phyloP scores from a whole-genome alignment of 208 protist species.

The Trypanosoma rangeli region DNA sequence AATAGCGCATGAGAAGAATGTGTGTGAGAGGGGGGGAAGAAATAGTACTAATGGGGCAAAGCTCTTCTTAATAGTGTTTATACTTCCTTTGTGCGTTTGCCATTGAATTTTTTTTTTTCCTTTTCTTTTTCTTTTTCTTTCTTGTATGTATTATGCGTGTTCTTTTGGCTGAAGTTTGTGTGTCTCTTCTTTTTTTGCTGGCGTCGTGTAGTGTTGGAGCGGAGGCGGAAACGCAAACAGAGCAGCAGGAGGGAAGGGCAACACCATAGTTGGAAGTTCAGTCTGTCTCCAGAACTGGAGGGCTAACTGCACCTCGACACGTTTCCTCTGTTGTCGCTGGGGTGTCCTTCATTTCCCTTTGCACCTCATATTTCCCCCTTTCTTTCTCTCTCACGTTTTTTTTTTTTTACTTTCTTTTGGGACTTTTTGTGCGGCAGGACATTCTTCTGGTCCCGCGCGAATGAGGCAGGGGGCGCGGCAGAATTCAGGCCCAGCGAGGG shows the following conservation, averaged over 20 bases:
- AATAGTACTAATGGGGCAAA: neutral
- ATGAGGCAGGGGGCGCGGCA: neutral
- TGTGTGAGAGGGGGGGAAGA: neutral
- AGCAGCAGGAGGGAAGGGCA: neutral
- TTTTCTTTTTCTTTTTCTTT: constrained; percentile 7
- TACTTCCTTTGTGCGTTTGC: too few species aligned
- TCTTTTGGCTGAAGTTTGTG: too few species aligned
- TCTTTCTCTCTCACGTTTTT: constrained; percentile 2
- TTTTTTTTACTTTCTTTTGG: constrained; percentile 23
- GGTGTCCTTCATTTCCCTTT: too few species aligned
- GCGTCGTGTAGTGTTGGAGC: too few species aligned
- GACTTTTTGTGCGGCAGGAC: neutral
- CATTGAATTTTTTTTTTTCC: too few species aligned
- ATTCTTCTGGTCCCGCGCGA: neutral
- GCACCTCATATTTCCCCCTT: constrained; percentile 2
- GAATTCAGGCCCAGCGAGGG: neutral
- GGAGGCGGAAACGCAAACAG: too few species aligned
- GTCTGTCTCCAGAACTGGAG: too few species aligned
- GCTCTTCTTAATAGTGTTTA: neutral
- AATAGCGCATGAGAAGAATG: neutral
- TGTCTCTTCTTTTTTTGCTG: neutral
- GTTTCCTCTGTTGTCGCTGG: neutral
- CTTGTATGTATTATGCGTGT: neutral
- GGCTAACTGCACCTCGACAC: too few species aligned
- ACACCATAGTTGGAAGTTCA: too few species aligned